Conservation (phyloP, 2,329 filamentous ascomycete species). For the Aschersonia sp. region DNA sequence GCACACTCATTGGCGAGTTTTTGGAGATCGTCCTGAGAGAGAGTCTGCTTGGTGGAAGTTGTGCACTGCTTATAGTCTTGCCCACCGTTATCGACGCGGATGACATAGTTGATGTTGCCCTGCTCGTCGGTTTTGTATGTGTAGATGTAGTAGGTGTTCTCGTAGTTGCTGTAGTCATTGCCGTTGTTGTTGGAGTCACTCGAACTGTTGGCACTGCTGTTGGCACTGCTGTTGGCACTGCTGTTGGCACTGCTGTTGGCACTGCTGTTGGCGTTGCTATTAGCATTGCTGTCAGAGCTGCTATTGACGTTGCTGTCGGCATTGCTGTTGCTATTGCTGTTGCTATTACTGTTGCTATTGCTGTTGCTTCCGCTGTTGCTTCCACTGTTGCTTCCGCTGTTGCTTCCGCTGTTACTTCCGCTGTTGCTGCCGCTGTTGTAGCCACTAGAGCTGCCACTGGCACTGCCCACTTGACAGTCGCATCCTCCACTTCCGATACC, state of each 20-base stretch:
- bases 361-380: neutral
- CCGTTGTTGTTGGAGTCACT: neutral
- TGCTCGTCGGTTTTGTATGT: neutral
- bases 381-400: neutral
- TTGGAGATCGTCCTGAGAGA: neutral
- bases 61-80: neutral
- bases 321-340: neutral
- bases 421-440: neutral
- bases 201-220: neutral
- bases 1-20: neutral
- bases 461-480: neutral
- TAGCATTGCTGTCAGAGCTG: neutral
- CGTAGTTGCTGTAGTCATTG: neutral
- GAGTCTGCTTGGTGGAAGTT: neutral
- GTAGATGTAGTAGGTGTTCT: neutral
- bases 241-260: neutral
- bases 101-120: neutral
- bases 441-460: neutral
- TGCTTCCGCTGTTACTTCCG: neutral
- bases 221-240: neutral
- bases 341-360: neutral
- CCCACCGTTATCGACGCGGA: neutral
- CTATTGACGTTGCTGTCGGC: neutral
- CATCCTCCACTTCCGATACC: constrained; percentile 1
- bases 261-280: neutral